These are phyloP conservation scores for Sphenostylis stenocarpa DNA, from an alignment of 306 rosid species.

Conservation along the genomic window DNA sequence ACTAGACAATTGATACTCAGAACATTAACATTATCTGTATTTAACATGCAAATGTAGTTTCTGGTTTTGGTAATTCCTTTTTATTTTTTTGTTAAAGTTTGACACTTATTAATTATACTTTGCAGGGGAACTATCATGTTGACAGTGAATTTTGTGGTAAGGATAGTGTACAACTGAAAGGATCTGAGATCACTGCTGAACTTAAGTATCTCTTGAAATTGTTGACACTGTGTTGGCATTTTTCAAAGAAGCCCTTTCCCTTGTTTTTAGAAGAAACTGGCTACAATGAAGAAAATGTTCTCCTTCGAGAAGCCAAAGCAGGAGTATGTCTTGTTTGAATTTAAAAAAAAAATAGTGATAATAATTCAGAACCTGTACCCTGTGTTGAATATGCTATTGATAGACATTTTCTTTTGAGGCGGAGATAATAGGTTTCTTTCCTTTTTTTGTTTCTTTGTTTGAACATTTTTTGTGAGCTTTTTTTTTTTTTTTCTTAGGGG, in stretches of 20 bases:
- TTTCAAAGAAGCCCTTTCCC: conserved; percentile 82
- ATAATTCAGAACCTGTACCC: background rate
- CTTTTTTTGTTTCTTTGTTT: background rate
- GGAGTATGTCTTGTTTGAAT: conserved; percentile 63
- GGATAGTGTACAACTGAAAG: conserved; percentile 71
- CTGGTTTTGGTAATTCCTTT: background rate
- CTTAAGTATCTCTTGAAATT: conserved; percentile 71
- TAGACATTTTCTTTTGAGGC: background rate
- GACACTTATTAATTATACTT: conserved; percentile 26
- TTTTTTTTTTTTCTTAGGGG: background rate
- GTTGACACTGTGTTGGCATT: conserved; percentile 92
- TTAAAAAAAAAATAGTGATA: background rate
- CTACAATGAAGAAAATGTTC: conserved; percentile 66
- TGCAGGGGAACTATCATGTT: conserved; percentile 82
- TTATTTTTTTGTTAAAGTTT: background rate
- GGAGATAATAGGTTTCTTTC: too few relatives aligned
- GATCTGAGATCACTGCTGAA: conserved; percentile 64
- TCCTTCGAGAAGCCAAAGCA: conserved; percentile 92
- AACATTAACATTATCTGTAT: background rate
- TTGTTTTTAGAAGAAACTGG: conserved; percentile 86
- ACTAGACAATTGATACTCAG: background rate
- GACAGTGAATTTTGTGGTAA: conserved; percentile 71
- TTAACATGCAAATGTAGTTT: background rate
- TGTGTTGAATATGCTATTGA: background rate
- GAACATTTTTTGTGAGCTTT: background rate